Evolutionary conservation across 805 yeast genomes (phyloP), one percentile per base, ranked within the genome.

Genomic region (Hanseniaspora lindneri): DNA sequence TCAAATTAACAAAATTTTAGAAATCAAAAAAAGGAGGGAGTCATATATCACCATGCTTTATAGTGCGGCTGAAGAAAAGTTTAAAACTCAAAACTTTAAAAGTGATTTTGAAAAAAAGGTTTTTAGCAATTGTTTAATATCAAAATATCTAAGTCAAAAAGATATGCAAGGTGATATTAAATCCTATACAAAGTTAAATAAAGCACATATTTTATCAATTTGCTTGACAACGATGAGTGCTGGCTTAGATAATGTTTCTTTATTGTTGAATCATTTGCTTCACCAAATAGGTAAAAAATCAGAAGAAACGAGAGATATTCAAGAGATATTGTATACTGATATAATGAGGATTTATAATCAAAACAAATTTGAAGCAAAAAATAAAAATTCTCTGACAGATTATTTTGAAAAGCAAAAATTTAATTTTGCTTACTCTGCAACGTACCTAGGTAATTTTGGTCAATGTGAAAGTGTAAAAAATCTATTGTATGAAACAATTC

Each of bases 141-240:
- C 34, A 4, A 36, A 43, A 8, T 43, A 13, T 28, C 14, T 25
- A 43, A 19, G 21, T 43, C n/a, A n/a, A n/a, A n/a, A n/a, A n/a
- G n/a, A n/a, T n/a, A n/a, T n/a, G n/a, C n/a, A n/a, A n/a, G n/a
- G n/a, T n/a, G n/a, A n/a, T n/a, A n/a, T n/a, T n/a, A n/a, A n/a
- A n/a, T n/a, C n/a, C 8, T 6, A 27, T 17, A 34, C 7, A 6
- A 34, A 34, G 10, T 16, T 36, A 36, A 23, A 4, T 4, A 43
- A 43, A 35, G 35, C 35, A 2, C 41, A 36, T 36, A n/a, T 43
- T 5, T 43, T 43, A 14, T 23, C 41, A 3, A 43, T 43, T 5
- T 43, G 47, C 25, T 34, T 43, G 32, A 43, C 47, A 5, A 43
- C 36, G 47, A 43, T 43, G 47, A 43, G 47, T 43, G 47, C 47